phyloP scores from a whole-genome alignment of 2,329 filamentous ascomycete species.

The Colletotrichum tamarilloi region DNA sequence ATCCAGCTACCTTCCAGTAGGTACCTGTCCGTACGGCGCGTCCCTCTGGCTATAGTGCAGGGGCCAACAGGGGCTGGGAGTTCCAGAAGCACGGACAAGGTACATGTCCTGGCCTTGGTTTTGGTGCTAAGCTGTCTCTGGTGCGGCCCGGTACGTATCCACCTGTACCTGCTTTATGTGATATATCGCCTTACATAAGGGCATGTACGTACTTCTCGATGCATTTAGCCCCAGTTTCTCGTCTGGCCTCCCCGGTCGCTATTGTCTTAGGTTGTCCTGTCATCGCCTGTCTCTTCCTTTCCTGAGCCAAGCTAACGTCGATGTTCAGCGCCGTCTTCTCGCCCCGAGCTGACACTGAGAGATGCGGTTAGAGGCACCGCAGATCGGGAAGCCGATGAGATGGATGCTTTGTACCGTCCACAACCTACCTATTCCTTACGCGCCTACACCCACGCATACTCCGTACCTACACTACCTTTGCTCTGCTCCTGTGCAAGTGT shows the following conservation, averaged over 20 bases:
- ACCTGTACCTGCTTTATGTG: slow-evolving; percentile 28
- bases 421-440: neutral
- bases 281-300: slow-evolving; percentile 7
- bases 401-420: neutral
- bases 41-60: slow-evolving; percentile 18
- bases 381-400: neutral
- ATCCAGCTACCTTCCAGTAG: neutral
- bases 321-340: neutral
- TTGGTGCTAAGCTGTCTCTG: neutral
- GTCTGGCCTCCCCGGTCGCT: neutral
- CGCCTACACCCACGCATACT: too few species aligned
- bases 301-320: neutral
- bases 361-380: neutral
- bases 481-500: neutral
- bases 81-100: slow-evolving; percentile 29
- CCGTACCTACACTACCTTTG: neutral
- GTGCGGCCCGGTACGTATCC: slow-evolving; percentile 26
- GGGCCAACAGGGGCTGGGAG: slow-evolving; percentile 23
- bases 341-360: neutral
- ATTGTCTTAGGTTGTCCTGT: neutral
- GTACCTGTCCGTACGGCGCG: neutral
- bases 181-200: slow-evolving; percentile 20
- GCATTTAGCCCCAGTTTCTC: neutral
- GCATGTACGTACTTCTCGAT: neutral
- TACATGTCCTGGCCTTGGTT: neutral